phyloP scores from a whole-genome alignment of 202 grass and related monocot species.

The Setaria italica region DNA sequence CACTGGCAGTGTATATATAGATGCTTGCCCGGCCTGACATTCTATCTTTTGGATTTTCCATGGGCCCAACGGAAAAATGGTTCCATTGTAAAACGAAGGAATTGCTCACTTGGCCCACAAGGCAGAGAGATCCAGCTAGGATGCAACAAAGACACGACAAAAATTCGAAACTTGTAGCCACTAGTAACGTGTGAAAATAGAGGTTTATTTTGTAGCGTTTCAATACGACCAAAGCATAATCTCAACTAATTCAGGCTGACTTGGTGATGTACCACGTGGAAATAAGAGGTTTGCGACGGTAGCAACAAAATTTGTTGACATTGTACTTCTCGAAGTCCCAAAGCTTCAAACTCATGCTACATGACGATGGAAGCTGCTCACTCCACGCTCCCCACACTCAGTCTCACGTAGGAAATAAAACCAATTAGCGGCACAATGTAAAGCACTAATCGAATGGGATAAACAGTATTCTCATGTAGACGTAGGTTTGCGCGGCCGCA shows the following conservation, averaged over 20 bases:
- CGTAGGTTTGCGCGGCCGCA: no score
- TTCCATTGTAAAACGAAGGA: neutral
- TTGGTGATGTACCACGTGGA: neutral
- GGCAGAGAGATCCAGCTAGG: constrained; percentile 28
- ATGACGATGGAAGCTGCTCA: neutral
- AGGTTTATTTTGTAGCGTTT: neutral
- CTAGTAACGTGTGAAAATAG: constrained; percentile 12
- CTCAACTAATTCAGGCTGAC: neutral
- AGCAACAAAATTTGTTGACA: constrained; percentile 9
- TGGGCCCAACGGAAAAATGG: constrained; percentile 1
- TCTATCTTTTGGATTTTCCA: constrained; percentile 19
- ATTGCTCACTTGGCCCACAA: constrained; percentile 14
- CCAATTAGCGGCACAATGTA: neutral
- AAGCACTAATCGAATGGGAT: neutral
- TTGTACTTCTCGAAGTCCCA: neutral
- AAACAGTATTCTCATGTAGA: no score
- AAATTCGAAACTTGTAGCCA: neutral
- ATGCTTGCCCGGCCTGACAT: constrained; percentile 9
- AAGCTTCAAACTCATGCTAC: neutral
- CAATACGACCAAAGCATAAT: neutral
- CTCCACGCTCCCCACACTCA: neutral
- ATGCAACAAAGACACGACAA: neutral
- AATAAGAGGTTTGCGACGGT: neutral
- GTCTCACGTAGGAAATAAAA: neutral
- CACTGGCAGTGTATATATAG: constrained; percentile 48